Base-by-base conservation (phyloP, 148 eudicot genomes). In the Beta vulgaris region DNA sequence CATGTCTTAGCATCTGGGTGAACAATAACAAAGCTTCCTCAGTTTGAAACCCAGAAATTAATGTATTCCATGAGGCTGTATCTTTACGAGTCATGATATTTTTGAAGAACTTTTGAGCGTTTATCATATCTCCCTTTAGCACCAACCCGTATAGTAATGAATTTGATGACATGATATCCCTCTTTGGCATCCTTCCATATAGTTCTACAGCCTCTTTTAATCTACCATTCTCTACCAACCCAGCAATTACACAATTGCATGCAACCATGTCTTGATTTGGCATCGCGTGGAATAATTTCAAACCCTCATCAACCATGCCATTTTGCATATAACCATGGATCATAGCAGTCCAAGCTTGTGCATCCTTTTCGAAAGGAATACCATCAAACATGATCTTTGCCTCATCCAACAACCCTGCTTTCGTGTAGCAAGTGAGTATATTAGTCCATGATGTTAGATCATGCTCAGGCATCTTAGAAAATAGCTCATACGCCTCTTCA, bases 361-460 rank as follows among this genome's bases (percentile, higher is more conserved):
- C 84, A 76, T 90, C 92, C 77, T 82, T 90, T 65, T 74, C 59
- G 23, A 71, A 75, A 53, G 91, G 91, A 85, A 90, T 82, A 29
- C 66, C 75, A 37, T 83, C 86, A 80, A 90, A 88, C 79, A 87
- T 76, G 26, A 28, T 49, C 78, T 76, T 75, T n/a, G 94, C 91
- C 26, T 48, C 80, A 23, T 79, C 72, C 83, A 88, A 63, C 49
- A 81, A 64, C 76, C 91, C 86, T 4, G 73, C 79, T 79, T 73
- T 86, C 16, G 81, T 57, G 76, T 74, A 88, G 39, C 93, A 84
- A 61, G 68, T 80, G 42, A 90, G 80, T 87, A 90, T 81, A 79
- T 49, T 84, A 23, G 90, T 90, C 91, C 93, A 90, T 19, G 88
- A 90, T 5, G 71, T 88, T 46, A 86, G 73, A 82, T 88, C 88